These are phyloP conservation scores for Xerocomus minutiporus DNA, from an alignment of 1,284 basidiomycete genomes.

Conservation along the genomic window DNA sequence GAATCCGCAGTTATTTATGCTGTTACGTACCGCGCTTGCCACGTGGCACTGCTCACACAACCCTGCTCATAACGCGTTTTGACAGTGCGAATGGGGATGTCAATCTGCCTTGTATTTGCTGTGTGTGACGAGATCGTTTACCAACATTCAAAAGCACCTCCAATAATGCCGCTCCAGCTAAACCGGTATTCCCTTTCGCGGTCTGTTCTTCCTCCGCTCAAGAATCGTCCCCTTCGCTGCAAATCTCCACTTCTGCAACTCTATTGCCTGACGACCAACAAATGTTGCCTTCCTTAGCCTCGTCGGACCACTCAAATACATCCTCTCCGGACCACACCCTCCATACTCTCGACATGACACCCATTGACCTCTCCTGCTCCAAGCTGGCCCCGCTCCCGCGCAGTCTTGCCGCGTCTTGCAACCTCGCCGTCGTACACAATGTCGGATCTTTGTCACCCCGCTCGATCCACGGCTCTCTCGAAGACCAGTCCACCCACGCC, in stretches of 20 bases:
- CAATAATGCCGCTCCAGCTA: not conserved
- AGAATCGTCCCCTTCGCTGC: slow-evolving; percentile 17
- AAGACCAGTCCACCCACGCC: slow-evolving; percentile 26
- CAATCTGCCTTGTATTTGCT: slow-evolving; percentile 4
- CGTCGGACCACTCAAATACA: slow-evolving; percentile 28
- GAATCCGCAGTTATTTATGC: not conserved
- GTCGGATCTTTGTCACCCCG: not conserved
- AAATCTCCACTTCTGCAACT: slow-evolving; percentile 29
- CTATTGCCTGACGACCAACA: slow-evolving; percentile 33
- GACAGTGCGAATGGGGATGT: not conserved
- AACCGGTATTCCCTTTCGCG: slow-evolving; percentile 18
- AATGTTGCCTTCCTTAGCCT: slow-evolving; percentile 31
- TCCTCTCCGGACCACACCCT: not conserved
- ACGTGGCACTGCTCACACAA: slow-evolving; percentile 19
- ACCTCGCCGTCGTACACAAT: not conserved
- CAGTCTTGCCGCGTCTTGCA: not conserved
- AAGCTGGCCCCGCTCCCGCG: not conserved
- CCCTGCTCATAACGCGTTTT: not conserved
- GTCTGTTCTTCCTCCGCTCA: slow-evolving; percentile 14
- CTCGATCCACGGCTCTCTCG: not conserved
- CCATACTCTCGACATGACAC: not conserved
- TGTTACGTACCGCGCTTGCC: slow-evolving; percentile 2
- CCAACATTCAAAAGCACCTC: slow-evolving; percentile 26
- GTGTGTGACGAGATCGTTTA: slow-evolving; percentile 25
- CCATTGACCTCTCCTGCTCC: not conserved